Evolutionary conservation across 257 asterid genomes (phyloP), one percentile per base, ranked within the genome.

Genomic region (Cynanchum wilfordii): DNA sequence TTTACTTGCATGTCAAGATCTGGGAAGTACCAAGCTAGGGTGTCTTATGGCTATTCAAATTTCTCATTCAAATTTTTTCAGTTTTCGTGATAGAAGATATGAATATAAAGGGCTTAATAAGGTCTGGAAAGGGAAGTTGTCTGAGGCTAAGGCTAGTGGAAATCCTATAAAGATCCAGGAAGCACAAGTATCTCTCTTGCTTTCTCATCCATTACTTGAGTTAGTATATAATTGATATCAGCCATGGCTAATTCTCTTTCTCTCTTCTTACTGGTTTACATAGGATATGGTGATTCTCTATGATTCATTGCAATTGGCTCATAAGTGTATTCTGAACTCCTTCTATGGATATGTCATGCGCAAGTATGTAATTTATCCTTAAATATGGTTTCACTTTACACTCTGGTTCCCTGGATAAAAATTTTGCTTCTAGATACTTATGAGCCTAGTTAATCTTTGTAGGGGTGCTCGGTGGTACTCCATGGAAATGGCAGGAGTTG

Each of bases 391-490:
- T 74, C 52, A 70, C 73, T 70, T 58, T 47, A 19, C 67, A 33
- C 1, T 13, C 10, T 30, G 45, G 13, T 66, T 79, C 45, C 22
- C 45, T 10, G 10, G 50, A 68, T 76, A 49, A 73, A 62, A 24
- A 72, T 69, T 71, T 50, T 44, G 68, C 70, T 74, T 73, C 73
- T 49, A n/a, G 54, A 70, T 54, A 62, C 44, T 45, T 80, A 75
- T 49, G 66, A 74, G 57, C 16, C 66, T 58, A 45, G 62, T 73
- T 42, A 42, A 42, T 79, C 63, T 74, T 73, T 71, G 33, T 81
- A 94, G 99, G 87, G 99, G 99, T 69, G 99, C 99, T 80, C 86
- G 99, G 82, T 94, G 99, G 99, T 94, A 91, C 82, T 94, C 99
- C 56, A 94, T 94, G 99, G 97, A 94, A 87, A 94, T 94, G 99